Evolutionary conservation across 306 rosid genomes (phyloP), one percentile per base, ranked within the genome.

Genomic region (Argentina anserina): DNA sequence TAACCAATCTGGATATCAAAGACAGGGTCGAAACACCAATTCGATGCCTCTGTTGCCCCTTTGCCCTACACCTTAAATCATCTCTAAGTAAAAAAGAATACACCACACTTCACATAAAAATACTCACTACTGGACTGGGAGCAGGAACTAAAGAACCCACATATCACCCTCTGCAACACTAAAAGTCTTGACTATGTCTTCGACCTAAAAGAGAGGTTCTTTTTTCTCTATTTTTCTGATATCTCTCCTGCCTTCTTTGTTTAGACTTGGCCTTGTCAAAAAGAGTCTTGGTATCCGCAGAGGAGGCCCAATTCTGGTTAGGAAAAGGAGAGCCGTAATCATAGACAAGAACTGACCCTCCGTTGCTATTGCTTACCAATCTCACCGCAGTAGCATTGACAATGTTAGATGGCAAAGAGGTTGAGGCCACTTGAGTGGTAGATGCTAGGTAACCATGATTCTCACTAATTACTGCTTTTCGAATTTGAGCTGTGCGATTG

Each of bases 201-300:
- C 17, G 65, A 31, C 25, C 42, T 29, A 12, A 59, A 56, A 25
- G 3, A 26, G 40, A 59, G 31, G 83, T 17, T 64, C 67, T 86
- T 78, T 89, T 89, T 10, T 37, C 56, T 81, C 85, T 81, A 33
- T 65, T 77, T 78, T 84, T 84, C 73, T 61, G 81, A 69, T 78
- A 78, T 78, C 96, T 86, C 13, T 71, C 83, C 33, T 82, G 81
- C 50, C 93, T 81, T 0, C 91, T 89, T 56, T 66, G 73, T 3
- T 91, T 83, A 2, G 92, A 87, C 76, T 81, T 18, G 7, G 58
- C 33, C 82, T 31, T 56, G 0, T 23, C n/a, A n/a, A n/a, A 23
- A 56, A 61, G 55, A 76, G 71, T 50, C 4, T n/a, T 52, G 28
- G 28, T 47, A 47, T 8, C 53, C 21, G 18, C 5, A 18, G 53